Evolutionary conservation across 768 basidiomycete genomes (phyloP), one percentile per base, ranked within the genome.

Genomic region (Calocybe cyanea): DNA sequence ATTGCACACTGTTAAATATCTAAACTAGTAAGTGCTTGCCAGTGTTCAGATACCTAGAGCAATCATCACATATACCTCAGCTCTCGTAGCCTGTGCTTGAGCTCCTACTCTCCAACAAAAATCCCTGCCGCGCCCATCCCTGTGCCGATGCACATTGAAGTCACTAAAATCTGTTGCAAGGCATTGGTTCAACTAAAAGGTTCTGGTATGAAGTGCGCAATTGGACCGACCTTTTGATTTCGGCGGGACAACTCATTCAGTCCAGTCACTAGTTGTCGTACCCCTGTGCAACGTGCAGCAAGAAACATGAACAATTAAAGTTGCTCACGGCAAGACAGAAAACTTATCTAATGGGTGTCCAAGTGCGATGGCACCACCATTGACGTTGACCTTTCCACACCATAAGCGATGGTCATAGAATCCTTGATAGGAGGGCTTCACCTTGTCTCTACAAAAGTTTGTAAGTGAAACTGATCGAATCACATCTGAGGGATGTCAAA

Each of bases 91-190:
- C n/a, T n/a, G n/a, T n/a, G n/a, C n/a, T n/a, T n/a, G n/a, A n/a
- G n/a, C n/a, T 28, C 25, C 25, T 57, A 63, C 45, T 87, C 85
- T 40, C 76, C 69, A 2, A 88, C 64, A 63, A 90, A 89, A 13
- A 89, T 70, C 0, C 70, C 83, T 15, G 87, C 88, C 7, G 89
- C 91, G n/a, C 90, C 90, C 89, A 92, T 92, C n/a, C 91, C 88
- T 10, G 84, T 85, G 14, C 85, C 82, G 43, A 94, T 84, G 58
- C 91, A 93, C 90, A 93, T 93, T 11, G 82, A 83, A 2, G 88
- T 92, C n/a, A 91, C 77, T 37, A 94, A 70, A 6, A 93, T 68
- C 87, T 87, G 43, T 11, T 23, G 35, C n/a, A 11, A 21, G 42
- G 31, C 13, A 11, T 13, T 43, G 25, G 49, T 41, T 54, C 52